Conservation (phyloP, 2,329 filamentous ascomycete species). For the Venturia effusa region DNA sequence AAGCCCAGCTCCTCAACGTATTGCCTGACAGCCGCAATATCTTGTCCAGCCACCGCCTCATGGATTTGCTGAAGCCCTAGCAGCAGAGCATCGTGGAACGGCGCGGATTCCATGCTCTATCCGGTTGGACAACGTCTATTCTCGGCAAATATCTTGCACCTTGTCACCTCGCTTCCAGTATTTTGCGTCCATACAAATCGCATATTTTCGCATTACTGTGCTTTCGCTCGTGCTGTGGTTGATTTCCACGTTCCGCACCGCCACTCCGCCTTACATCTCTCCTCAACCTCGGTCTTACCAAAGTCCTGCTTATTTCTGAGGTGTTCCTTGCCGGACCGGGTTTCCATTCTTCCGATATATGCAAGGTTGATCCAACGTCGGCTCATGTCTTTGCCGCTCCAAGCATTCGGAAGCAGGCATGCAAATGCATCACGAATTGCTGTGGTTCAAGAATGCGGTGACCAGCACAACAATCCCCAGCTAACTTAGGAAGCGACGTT, state of each 20-base stretch:
- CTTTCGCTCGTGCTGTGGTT: not conserved
- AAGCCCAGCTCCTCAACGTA: slow-evolving; percentile 2
- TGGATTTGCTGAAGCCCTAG: not conserved
- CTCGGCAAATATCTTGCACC: no score
- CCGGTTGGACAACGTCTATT: no score
- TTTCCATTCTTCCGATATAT: not conserved
- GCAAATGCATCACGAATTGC: not conserved
- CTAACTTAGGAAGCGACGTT: not conserved
- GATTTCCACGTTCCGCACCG: not conserved
- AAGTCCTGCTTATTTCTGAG: not conserved
- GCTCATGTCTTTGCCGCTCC: not conserved
- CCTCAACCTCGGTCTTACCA: not conserved
- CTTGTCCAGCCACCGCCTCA: not conserved
- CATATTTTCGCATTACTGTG: not conserved
- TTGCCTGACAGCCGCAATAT: not conserved
- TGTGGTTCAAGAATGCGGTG: not conserved
- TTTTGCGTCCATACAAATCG: not conserved
- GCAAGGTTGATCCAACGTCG: not conserved
- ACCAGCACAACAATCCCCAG: not conserved
- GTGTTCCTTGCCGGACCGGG: not conserved
- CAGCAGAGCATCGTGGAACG: not conserved
- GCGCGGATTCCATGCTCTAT: no score
- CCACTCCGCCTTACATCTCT: not conserved
- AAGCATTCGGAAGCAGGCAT: not conserved
- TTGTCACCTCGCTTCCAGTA: not conserved